Percentiles rank a stretch among this genome's conserved stretches.
These are phyloP conservation scores for Arthroderma sp. DNA, from an alignment of 2,329 filamentous ascomycete genomes.

Conservation along the genomic window DNA sequence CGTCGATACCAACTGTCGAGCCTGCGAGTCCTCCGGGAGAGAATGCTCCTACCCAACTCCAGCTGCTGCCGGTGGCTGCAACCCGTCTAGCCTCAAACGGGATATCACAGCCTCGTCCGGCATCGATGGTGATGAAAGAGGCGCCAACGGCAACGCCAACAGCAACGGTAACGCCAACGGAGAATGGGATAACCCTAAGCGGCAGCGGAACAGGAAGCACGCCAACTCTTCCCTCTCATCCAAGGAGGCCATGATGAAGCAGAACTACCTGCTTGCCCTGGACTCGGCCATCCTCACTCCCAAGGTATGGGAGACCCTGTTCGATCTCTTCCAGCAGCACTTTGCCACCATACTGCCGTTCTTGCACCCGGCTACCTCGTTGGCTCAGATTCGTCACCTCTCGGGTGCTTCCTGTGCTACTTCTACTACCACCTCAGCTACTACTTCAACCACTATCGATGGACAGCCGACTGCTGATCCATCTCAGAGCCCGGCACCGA, in stretches of 20 bases:
- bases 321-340: slow-evolving; percentile 47
- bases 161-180: slow-evolving; percentile 12
- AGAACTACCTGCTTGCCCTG: slow-evolving; percentile 33
- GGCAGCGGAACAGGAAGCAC: slow-evolving; percentile 29
- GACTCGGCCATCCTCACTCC: slow-evolving; percentile 41
- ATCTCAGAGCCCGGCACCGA: slow-evolving; percentile 19
- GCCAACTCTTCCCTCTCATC: slow-evolving; percentile 21
- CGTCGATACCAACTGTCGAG: slow-evolving; percentile 58
- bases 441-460: not conserved
- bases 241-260: slow-evolving; percentile 19
- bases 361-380: slow-evolving; percentile 43
- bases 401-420: slow-evolving; percentile 12
- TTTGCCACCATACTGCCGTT: slow-evolving; percentile 47
- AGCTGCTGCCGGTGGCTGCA: slow-evolving; percentile 19
- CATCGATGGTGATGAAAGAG: slow-evolving; percentile 13
- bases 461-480: not conserved
- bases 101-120: slow-evolving; percentile 25
- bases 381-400: slow-evolving; percentile 36
- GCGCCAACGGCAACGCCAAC: slow-evolving; percentile 17
- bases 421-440: not conserved
- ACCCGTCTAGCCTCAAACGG: slow-evolving; percentile 25
- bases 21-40: slow-evolving; percentile 58
- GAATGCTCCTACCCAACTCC: slow-evolving; percentile 58
- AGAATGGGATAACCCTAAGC: slow-evolving; percentile 34
- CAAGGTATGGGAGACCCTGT: slow-evolving; percentile 46